Evolutionary conservation across 805 yeast species (phyloP).

Genomic region (Zygosaccharomyces gambellarensis): DNA sequence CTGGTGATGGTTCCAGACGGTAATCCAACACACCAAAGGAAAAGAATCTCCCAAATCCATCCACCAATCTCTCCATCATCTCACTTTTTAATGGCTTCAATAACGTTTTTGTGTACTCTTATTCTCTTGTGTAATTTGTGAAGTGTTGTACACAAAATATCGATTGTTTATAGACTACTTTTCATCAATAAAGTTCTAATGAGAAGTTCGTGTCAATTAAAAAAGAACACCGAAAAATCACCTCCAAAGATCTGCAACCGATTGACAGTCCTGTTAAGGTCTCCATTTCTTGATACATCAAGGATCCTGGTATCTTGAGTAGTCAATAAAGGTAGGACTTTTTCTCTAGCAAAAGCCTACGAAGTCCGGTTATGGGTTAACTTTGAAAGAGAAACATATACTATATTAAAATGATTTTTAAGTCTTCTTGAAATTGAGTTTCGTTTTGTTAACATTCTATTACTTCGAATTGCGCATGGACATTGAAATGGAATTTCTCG

Average conservation of each 20-base stretch:
- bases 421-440: too few relatives aligned
- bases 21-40: slow-evolving; percentile 29
- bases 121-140: not conserved
- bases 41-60: slow-evolving; percentile 16
- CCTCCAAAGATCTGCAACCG: not conserved
- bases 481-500: too few relatives aligned
- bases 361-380: too few relatives aligned
- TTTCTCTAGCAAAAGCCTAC: too few relatives aligned
- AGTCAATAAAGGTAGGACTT: too few relatives aligned
- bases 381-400: too few relatives aligned
- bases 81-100: not conserved
- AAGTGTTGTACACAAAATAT: not conserved
- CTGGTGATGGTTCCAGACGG: slow-evolving; percentile 23
- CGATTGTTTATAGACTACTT: not conserved
- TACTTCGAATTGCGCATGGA: too few relatives aligned
- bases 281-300: not conserved
- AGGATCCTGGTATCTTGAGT: too few relatives aligned
- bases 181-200: not conserved
- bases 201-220: not conserved
- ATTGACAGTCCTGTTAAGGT: not conserved
- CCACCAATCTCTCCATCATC: not conserved
- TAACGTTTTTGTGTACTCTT: not conserved
- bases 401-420: too few relatives aligned
- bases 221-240: not conserved
- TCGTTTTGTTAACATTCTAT: too few relatives aligned